Base-by-base conservation (phyloP, 805 yeast genomes). In the Candida pini region DNA sequence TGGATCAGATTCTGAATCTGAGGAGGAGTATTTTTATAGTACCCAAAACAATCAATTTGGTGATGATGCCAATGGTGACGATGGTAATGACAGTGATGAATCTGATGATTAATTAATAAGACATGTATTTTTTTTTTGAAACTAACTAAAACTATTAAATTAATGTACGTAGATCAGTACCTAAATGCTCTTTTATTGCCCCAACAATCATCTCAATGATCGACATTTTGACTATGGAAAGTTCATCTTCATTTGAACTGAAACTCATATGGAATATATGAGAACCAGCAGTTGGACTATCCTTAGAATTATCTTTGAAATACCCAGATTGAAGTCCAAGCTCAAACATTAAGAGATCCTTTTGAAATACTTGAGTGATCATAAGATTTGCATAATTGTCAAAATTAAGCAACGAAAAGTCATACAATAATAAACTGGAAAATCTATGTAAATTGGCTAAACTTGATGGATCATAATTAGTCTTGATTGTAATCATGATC, bases 1-100 rank as follows among this genome's bases (percentile, higher is more conserved):
- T 12, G 43, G 33, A 2, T 25, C 40, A 12, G 39, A 33, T 20
- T 29, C 40, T 5, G 40, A 34, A 12, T 20, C 28, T 15, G 45
- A 36, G 12, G 28, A 16, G 8, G 40, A 32, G 6, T 28, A 9
- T 15, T 28, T 31, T 20, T n/a, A n/a, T n/a, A n/a, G n/a, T n/a
- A n/a, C n/a, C n/a, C n/a, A n/a, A n/a, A n/a, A n/a, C n/a, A 4
- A 15, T 20, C 10, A 19, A 26, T 20, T 26, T 25, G 6, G 34
- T 14, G n/a, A 8, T n/a, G 12, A 22, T 17, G 20, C 23, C 14
- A 20, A 15, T 9, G 20, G 9, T 15, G 30, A 26, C 5, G 24
- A 28, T 10, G 25, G 23, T 10, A 26, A 13, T 13, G 28, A 33
- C 16, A 30, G 27, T 18, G 28, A 18, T 3, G 22, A 8, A 20